phyloP scores from a whole-genome alignment of 495 filamentous ascomycete genomes.

The Geopyxis carbonaria region DNA sequence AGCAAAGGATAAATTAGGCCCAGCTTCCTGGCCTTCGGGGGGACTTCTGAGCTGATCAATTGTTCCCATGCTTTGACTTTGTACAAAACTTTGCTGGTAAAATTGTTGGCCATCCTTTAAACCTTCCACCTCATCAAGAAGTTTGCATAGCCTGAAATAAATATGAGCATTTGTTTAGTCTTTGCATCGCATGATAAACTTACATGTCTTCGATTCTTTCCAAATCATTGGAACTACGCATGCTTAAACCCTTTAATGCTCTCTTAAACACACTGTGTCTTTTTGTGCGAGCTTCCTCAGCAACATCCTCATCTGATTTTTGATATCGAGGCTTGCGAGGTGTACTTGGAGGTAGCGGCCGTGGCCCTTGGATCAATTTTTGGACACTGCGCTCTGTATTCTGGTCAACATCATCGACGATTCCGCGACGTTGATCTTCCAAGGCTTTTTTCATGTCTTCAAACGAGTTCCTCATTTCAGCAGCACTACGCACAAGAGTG shows the following conservation, averaged over 20 bases:
- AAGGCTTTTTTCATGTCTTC: constrained; percentile 92
- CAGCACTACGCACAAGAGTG: constrained; percentile 79
- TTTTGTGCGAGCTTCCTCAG: constrained; percentile 45
- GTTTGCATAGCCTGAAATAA: constrained; percentile 44
- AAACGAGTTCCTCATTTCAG: constrained; percentile 94
- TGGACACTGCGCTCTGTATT: constrained; percentile 72
- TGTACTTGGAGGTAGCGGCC: constrained; percentile 55
- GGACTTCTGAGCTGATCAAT: constrained; percentile 21
- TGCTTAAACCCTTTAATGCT: constrained; percentile 71
- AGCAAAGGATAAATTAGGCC: constrained; percentile 14
- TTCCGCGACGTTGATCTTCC: constrained; percentile 63
- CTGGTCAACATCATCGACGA: constrained; percentile 67
- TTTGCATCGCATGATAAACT: constrained; percentile 6
- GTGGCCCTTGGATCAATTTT: constrained; percentile 68
- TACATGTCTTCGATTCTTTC: constrained; percentile 82
- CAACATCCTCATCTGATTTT: constrained; percentile 43
- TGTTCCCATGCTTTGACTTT: constrained; percentile 22
- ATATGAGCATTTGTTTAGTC: constrained; percentile 10
- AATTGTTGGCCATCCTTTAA: constrained; percentile 46
- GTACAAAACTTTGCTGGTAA: constrained; percentile 25
- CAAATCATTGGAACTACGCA: constrained; percentile 75
- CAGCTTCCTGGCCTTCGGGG: not conserved
- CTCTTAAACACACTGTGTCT: constrained; percentile 79
- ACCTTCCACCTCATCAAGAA: constrained; percentile 79
- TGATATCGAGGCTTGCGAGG: constrained; percentile 37